phyloP scores from a whole-genome alignment of 2,329 filamentous ascomycete genomes.

The Aspergillus neotritici region DNA sequence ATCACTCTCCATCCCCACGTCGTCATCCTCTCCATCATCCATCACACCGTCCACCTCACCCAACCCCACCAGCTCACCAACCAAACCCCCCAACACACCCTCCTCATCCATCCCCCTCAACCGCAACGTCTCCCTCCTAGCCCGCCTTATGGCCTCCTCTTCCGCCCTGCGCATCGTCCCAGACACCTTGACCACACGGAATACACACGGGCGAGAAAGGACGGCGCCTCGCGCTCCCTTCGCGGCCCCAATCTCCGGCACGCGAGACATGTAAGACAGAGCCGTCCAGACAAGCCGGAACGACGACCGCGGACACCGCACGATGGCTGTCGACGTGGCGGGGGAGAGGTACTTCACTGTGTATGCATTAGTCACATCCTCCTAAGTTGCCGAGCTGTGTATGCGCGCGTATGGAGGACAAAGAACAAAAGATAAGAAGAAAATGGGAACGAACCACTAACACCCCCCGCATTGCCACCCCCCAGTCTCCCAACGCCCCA shows the following conservation, averaged over 20 bases:
- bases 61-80: conserved; percentile 34
- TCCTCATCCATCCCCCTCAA: conserved; percentile 51
- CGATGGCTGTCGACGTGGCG: conserved; percentile 90
- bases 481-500: conserved; percentile 59
- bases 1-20: conserved; percentile 44
- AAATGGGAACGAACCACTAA: conserved; percentile 48
- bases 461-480: conserved; percentile 63
- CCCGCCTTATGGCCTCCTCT: conserved; percentile 77
- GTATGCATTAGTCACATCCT: neutral
- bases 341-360: conserved; percentile 86
- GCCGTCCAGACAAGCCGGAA: conserved; percentile 88
- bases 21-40: conserved; percentile 44
- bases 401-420: neutral
- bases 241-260: conserved; percentile 55
- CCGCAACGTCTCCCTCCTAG: conserved; percentile 64
- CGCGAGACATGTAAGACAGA: conserved; percentile 68
- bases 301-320: conserved; percentile 74
- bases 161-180: conserved; percentile 91
- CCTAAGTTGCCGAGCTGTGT: too few relatives aligned
- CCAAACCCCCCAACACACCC: conserved; percentile 38
- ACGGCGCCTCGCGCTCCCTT: conserved; percentile 17
- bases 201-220: conserved; percentile 56
- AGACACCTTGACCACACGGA: conserved; percentile 79
- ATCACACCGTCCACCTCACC: conserved; percentile 30
- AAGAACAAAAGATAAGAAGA: neutral